Base-by-base conservation (phyloP, 2,329 filamentous ascomycete genomes). In the Claviceps sp. region DNA sequence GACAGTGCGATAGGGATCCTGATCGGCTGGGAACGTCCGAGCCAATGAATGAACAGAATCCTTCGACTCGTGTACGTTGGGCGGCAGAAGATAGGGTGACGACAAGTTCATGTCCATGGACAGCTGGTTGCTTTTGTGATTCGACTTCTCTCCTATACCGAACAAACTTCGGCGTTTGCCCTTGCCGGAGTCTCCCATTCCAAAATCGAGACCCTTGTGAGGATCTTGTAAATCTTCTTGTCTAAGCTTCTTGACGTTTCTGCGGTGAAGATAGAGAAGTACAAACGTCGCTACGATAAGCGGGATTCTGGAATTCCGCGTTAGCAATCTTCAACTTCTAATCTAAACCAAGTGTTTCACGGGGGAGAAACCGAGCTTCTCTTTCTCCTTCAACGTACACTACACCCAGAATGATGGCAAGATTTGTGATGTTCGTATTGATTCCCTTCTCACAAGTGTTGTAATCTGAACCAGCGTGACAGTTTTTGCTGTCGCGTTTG, bases 31-130 rank as follows among this genome's bases (percentile, higher is more conserved):
- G 45, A 91, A 77, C 2, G 83, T 85, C 50, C 85, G 82, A 26
- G 89, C 86, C 57, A 97, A 74, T 2, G 89, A 94, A 65, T 90
- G 83, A 56, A 97, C 74, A 5, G 91, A 96, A 58, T 95, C 89
- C 45, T 81, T 80, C 1, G 91, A 96, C 61, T 79, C 76, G 43
- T 93, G 82, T 20, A 91, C 63, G 51, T 80, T 82, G 1, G 87
- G 86, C 4, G 93, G 90, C n/a, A 97, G 76, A n/a, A 98, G 78
- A 65, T 97, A 98, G 2, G 93, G 93, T 60, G 83, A 93, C 37
- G 79, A 80, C 47, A 90, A 74, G 62, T 85, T 81, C 77, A 90
- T 79, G 59, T 82, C 78, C 77, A 91, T 80, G 37, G 82, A 86
- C 48, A 85, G 66, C 59, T 84, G 80, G 39, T 73, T 71, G 47